Percentiles rank a stretch among this genome's conserved stretches.
These are phyloP conservation scores for Ogataea salicorniae DNA, from an alignment of 805 yeast species.

Conservation along the genomic window DNA sequence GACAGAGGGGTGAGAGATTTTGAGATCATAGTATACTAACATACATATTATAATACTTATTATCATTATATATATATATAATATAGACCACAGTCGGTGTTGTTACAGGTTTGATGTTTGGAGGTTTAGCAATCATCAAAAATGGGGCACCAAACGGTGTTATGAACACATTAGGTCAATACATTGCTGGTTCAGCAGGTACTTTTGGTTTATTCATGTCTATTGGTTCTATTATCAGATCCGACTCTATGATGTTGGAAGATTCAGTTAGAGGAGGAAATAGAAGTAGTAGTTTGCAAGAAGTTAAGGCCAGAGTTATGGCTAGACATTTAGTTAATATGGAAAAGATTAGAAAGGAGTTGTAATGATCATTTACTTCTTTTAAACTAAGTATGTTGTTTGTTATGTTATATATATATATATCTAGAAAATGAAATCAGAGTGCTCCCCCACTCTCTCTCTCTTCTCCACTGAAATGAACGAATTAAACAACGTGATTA, in stretches of 20 bases:
- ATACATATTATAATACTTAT: too few relatives aligned
- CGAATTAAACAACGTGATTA: too few relatives aligned
- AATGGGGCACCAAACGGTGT: constrained; percentile 98
- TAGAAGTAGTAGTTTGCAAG: constrained; percentile 29
- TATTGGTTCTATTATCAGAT: constrained; percentile 86
- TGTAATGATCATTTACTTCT: too few relatives aligned
- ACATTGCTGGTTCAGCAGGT: constrained; percentile 93
- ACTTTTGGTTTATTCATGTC: constrained; percentile 97
- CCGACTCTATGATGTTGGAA: constrained; percentile 43
- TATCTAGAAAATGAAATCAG: too few relatives aligned
- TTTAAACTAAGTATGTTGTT: too few relatives aligned
- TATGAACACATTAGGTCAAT: constrained; percentile 94
- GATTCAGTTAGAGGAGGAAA: constrained; percentile 13
- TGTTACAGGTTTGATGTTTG: constrained; percentile 91
- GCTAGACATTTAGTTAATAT: constrained; percentile 34
- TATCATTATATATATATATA: too few relatives aligned
- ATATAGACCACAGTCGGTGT: constrained; percentile 71
- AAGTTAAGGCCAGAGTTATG: constrained; percentile 37
- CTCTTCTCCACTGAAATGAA: too few relatives aligned
- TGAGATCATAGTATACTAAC: too few relatives aligned
- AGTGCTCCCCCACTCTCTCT: too few relatives aligned
- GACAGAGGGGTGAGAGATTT: too few relatives aligned
- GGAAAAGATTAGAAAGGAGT: constrained; percentile 22
- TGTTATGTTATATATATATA: too few relatives aligned
- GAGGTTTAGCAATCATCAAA: constrained; percentile 84